Conservation (phyloP, 2,329 filamentous ascomycete genomes). For the Penicillium carneum region DNA sequence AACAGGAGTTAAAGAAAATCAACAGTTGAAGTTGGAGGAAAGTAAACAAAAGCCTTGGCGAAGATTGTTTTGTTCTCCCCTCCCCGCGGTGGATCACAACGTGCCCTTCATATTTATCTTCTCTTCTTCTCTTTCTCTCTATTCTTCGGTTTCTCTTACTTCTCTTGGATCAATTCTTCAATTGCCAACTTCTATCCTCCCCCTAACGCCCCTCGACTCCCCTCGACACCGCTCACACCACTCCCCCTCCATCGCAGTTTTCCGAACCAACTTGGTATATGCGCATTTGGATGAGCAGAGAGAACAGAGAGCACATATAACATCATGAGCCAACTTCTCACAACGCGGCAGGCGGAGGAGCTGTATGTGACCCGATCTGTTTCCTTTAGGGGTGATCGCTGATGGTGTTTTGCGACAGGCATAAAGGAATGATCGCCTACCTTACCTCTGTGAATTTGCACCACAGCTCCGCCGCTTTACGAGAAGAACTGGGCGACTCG, state of each 20-base stretch:
- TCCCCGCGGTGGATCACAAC: conserved; percentile 38
- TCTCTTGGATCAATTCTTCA: conserved; percentile 12
- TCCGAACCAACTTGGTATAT: conserved; percentile 24
- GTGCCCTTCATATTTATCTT: conserved; percentile 17
- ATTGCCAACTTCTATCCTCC: background rate
- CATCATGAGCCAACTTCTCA: conserved; percentile 76
- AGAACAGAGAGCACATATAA: conserved; percentile 32
- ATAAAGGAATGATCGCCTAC: conserved; percentile 94
- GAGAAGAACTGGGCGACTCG: conserved; percentile 76
- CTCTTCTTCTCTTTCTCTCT: background rate
- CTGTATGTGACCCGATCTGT: conserved; percentile 67
- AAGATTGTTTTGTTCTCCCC: conserved; percentile 35
- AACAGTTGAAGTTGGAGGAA: conserved; percentile 33
- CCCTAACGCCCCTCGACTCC: background rate
- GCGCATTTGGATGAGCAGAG: conserved; percentile 29
- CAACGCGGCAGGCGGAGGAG: conserved; percentile 83
- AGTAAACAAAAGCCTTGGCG: conserved; percentile 40
- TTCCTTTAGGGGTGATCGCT: conserved; percentile 17
- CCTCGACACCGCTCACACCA: conserved; percentile 15
- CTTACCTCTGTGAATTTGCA: conserved; percentile 75
- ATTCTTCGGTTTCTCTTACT: background rate
- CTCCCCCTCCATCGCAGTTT: conserved; percentile 15
- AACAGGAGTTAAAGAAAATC: conserved; percentile 21
- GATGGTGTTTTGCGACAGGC: conserved; percentile 60
- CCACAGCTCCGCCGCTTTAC: conserved; percentile 72